These are phyloP conservation scores for Sherardia arvensis DNA, from an alignment of 257 asterid genomes.

Conservation along the genomic window DNA sequence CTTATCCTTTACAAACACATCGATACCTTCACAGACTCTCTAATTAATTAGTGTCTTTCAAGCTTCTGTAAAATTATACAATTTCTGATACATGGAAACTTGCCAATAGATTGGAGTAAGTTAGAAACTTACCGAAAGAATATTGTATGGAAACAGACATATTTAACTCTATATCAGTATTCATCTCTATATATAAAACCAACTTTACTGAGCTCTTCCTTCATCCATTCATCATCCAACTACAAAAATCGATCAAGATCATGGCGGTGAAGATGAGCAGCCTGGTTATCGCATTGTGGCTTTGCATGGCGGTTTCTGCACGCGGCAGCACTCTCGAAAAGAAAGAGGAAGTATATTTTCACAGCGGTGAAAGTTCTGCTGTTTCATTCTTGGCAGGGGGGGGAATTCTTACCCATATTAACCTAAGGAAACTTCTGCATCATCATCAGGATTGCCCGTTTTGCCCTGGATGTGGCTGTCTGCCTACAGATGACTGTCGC, in stretches of 20 bases:
- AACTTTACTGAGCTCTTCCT: too few relatives aligned
- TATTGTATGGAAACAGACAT: not conserved
- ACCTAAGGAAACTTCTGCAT: not conserved
- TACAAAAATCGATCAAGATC: not conserved
- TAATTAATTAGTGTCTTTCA: too few relatives aligned
- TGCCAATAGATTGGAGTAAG: too few relatives aligned
- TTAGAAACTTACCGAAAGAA: too few relatives aligned
- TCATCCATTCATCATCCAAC: too few relatives aligned
- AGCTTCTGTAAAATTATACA: too few relatives aligned
- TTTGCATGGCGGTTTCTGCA: not conserved
- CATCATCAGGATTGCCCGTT: not conserved
- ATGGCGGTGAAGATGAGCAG: not conserved
- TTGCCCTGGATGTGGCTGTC: slow-evolving; percentile 1
- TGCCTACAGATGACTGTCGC: not conserved
- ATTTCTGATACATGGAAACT: too few relatives aligned
- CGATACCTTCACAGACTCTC: too few relatives aligned
- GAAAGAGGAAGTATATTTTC: not conserved
- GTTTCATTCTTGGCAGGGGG: not conserved
- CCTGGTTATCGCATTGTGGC: not conserved
- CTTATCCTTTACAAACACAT: too few relatives aligned
- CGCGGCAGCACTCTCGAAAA: not conserved
- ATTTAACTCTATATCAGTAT: not conserved
- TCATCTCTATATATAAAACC: not conserved
- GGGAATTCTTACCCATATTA: not conserved
- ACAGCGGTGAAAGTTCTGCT: not conserved